Conservation (phyloP, 192 early-diverging fungal species). For the Obelidium mucronatum region DNA sequence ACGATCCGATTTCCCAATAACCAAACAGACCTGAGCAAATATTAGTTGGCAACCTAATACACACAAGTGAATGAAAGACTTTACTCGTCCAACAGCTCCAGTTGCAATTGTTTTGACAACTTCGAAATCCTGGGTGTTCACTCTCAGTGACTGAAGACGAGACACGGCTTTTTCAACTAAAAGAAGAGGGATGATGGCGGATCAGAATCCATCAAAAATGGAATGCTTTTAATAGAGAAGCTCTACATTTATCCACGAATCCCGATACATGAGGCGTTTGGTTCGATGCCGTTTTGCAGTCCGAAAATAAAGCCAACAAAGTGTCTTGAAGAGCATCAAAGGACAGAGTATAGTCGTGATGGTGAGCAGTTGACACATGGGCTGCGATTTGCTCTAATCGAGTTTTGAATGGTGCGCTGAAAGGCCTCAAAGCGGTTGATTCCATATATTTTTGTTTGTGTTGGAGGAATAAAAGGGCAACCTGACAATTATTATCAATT, state of each 20-base stretch:
- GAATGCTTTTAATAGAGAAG: too few species aligned
- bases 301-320: slow-evolving; percentile 58
- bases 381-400: slow-evolving; percentile 51
- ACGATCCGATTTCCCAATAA: slow-evolving; percentile 71
- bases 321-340: slow-evolving; percentile 60
- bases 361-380: slow-evolving; percentile 38
- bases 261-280: slow-evolving; percentile 50
- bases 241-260: slow-evolving; percentile 63
- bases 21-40: slow-evolving; percentile 74
- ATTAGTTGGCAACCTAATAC: too few species aligned
- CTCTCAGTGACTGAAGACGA: slow-evolving; percentile 55
- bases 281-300: slow-evolving; percentile 55
- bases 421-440: too few species aligned
- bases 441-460: too few species aligned
- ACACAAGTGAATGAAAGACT: slow-evolving; percentile 17
- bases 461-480: too few species aligned
- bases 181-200: neutral
- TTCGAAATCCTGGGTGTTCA: slow-evolving; percentile 81
- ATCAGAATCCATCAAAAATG: neutral
- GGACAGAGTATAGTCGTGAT: slow-evolving; percentile 46
- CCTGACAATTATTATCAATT: too few species aligned
- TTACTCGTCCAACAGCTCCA: slow-evolving; percentile 75
- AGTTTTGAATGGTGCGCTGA: slow-evolving; percentile 19
- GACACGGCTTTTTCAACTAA: slow-evolving; percentile 54
- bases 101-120: slow-evolving; percentile 75